phyloP scores from a whole-genome alignment of 305 asterid genomes.

The Nicotiana rustica region DNA sequence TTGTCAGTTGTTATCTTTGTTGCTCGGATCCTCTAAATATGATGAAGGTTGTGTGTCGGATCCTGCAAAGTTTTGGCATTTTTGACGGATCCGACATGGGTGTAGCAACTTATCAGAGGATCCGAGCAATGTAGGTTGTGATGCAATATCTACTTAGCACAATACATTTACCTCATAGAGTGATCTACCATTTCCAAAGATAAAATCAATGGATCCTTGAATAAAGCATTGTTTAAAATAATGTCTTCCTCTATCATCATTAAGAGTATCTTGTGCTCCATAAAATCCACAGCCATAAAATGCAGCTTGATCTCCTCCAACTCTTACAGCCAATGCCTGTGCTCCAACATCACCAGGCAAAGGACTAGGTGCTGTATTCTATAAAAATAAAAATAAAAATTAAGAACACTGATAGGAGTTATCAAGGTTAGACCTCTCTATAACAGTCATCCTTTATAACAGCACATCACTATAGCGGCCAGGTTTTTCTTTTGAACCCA shows the following conservation, averaged over 20 bases:
- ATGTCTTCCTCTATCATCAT: constrained; percentile 79
- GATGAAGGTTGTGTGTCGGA: too few species aligned
- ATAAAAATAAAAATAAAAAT: neutral
- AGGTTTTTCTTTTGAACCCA: too few species aligned
- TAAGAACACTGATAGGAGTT: neutral
- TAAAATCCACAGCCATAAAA: constrained; percentile 80
- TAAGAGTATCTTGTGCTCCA: constrained; percentile 82
- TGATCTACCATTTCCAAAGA: constrained; percentile 64
- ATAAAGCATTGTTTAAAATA: constrained; percentile 74
- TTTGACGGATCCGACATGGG: too few species aligned
- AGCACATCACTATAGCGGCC: too few species aligned
- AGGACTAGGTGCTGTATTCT: constrained; percentile 85
- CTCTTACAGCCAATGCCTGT: constrained; percentile 71
- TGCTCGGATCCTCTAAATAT: too few species aligned
- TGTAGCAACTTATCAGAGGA: too few species aligned
- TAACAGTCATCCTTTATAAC: too few species aligned
- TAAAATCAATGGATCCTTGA: constrained; percentile 90
- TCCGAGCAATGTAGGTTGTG: too few species aligned
- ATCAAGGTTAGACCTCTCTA: neutral
- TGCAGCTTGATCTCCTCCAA: constrained; percentile 69
- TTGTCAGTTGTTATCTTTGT: too few species aligned
- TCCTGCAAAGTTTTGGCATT: too few species aligned
- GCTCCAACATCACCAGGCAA: constrained; percentile 65
- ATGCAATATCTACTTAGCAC: too few species aligned
- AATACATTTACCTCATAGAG: neutral